Evolutionary conservation across 768 basidiomycete genomes (phyloP), one percentile per base, ranked within the genome.

Genomic region (Termitomyces sp.): DNA sequence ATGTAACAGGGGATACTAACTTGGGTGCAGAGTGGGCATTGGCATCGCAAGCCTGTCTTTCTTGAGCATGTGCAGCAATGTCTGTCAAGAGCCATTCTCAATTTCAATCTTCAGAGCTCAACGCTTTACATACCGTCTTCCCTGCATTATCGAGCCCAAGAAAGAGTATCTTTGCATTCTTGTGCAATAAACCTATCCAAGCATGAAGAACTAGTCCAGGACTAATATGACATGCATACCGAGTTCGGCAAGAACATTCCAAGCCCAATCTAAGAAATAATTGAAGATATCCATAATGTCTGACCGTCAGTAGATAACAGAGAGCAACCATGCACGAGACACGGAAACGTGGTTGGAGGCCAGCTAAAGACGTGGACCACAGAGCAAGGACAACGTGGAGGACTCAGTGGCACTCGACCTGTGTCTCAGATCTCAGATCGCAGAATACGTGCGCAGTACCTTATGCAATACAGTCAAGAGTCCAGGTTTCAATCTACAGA

Each of bases 111-210:
- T 40, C 9, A 9, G 4, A 37, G 40, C 19, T 35, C 17, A 26
- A 55, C 2, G 3, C 38, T 57, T 21, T 10, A 67, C 87, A 56
- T 60, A 97, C 96, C 57, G 97, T 98, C 83, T 98, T 99, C 68
- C 97, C 96, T 50, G 97, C 97, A 77, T 98, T 99, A 71, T 98
- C 96, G 53, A 98, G 82, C 58, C 97, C 97, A 49, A 99, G 83
- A 84, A 99, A 99, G 60, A 99, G 83, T 68, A 99, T 97, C 82
- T 98, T 99, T 60, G 97, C 97, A 69, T 97, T 97, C 88, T 99
- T 97, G 79, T 94, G 90, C 74, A 87, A 66, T 64, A 96, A 79
- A 61, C 93, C 93, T 95, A 60, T 38, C n/a, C 17, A 14, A 11
- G 17, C 12, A 11, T 44, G 40, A 22, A n/a, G 15, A 14, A 32